Evolutionary conservation across 2,329 filamentous ascomycete species (phyloP).

Genomic region (Fusarium tupiense): DNA sequence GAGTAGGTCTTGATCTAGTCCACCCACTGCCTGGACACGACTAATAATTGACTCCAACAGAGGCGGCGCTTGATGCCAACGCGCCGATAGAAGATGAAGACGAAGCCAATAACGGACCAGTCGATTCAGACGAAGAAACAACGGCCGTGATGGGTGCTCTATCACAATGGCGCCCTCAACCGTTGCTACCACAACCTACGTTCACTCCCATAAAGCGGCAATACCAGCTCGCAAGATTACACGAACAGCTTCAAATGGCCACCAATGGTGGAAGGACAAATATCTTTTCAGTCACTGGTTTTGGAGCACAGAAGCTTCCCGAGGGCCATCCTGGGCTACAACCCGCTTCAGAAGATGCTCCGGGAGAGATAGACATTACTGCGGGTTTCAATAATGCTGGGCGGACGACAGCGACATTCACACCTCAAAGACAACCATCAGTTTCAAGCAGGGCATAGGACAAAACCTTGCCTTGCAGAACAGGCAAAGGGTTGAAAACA

Average conservation of each 20-base stretch:
- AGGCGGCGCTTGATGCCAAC: slow-evolving; percentile 94
- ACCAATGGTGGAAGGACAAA: slow-evolving; percentile 73
- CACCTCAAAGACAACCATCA: slow-evolving; percentile 57
- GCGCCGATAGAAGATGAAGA: slow-evolving; percentile 88
- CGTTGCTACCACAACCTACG: slow-evolving; percentile 73
- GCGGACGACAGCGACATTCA: slow-evolving; percentile 57
- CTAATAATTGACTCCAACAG: slow-evolving; percentile 47
- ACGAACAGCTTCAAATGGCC: slow-evolving; percentile 72
- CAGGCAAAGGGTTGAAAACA: neutral
- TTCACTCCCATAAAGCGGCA: slow-evolving; percentile 70
- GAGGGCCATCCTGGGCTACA: slow-evolving; percentile 58
- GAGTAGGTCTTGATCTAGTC: slow-evolving; percentile 66
- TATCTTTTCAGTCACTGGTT: slow-evolving; percentile 70
- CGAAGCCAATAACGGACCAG: slow-evolving; percentile 79
- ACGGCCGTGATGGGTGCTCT: slow-evolving; percentile 87
- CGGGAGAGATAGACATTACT: slow-evolving; percentile 64
- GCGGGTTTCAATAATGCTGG: slow-evolving; percentile 50
- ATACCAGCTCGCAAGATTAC: slow-evolving; percentile 70
- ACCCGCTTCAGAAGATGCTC: slow-evolving; percentile 63
- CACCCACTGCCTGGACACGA: neutral
- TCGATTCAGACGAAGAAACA: slow-evolving; percentile 96
- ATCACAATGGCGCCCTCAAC: slow-evolving; percentile 79
- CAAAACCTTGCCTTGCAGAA: neutral
- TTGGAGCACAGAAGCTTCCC: slow-evolving; percentile 64
- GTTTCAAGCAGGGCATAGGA: slow-evolving; percentile 58